A percentile compares a stretch with the other conserved stretches of the same genome.
Evolutionary conservation across 2,329 filamentous ascomycete species (phyloP).

Genomic region (Fusarium sp.): DNA sequence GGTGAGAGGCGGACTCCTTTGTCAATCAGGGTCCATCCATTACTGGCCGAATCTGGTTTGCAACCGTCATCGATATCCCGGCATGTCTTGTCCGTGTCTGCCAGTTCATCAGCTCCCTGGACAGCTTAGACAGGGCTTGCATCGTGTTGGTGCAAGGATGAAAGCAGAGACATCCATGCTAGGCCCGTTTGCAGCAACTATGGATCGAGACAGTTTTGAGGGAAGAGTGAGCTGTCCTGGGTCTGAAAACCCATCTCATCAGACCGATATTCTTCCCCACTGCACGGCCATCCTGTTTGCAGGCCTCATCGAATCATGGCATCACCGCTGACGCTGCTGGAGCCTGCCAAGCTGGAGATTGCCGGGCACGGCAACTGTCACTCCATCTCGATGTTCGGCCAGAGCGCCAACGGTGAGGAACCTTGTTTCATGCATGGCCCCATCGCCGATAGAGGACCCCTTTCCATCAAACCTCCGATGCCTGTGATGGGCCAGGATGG

Average conservation of each 20-base stretch:
- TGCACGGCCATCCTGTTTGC: background rate
- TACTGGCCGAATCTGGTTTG: background rate
- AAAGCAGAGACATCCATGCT: background rate
- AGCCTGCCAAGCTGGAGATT: background rate
- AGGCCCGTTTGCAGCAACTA: background rate
- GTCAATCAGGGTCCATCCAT: constrained; percentile 35
- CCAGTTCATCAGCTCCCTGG: background rate
- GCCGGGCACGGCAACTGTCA: background rate
- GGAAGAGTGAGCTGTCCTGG: background rate
- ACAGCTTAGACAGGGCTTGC: background rate
- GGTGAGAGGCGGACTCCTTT: background rate
- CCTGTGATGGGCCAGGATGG: background rate
- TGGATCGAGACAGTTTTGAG: background rate
- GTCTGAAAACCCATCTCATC: background rate
- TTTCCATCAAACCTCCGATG: background rate
- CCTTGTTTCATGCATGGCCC: background rate
- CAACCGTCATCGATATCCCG: constrained; percentile 28
- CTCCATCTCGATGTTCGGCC: background rate
- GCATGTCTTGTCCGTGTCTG: background rate
- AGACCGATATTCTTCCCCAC: background rate
- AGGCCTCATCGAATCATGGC: background rate
- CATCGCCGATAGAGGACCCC: constrained; percentile 12
- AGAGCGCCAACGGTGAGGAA: background rate
- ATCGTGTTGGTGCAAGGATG: background rate
- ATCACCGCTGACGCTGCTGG: background rate